These are phyloP conservation scores for Melaleuca quinquenervia DNA, from an alignment of 345 rosid genomes.

Conservation along the genomic window DNA sequence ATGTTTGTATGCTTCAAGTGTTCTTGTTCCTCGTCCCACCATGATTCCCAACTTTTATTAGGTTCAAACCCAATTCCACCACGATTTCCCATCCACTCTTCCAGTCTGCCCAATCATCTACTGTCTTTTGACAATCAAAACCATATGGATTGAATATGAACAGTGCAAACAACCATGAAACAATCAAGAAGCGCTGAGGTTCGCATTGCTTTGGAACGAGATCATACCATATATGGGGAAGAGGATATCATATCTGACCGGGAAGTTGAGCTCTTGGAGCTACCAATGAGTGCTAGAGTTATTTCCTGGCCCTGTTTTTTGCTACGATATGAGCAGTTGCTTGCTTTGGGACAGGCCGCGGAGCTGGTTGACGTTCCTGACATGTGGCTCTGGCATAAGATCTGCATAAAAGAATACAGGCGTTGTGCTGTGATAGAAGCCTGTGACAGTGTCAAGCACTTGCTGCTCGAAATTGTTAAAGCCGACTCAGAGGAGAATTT, in stretches of 20 bases:
- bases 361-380: slow-evolving; percentile 87
- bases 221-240: slow-evolving; percentile 71
- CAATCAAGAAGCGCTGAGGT: slow-evolving; percentile 80
- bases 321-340: slow-evolving; percentile 76
- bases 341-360: slow-evolving; percentile 80
- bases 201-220: slow-evolving; percentile 91
- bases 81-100: slow-evolving; percentile 92
- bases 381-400: slow-evolving; percentile 85
- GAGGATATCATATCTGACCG: slow-evolving; percentile 80
- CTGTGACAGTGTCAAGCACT: no score
- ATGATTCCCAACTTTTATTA: slow-evolving; percentile 89
- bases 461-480: no score
- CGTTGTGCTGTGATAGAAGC: slow-evolving; percentile 85
- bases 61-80: slow-evolving; percentile 75
- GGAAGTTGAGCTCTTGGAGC: slow-evolving; percentile 79
- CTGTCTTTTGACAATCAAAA: slow-evolving; percentile 95
- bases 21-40: slow-evolving; percentile 92
- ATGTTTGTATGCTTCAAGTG: slow-evolving; percentile 61
- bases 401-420: slow-evolving; percentile 79
- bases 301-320: slow-evolving; percentile 91
- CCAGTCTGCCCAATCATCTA: slow-evolving; percentile 98
- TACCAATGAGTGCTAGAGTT: slow-evolving; percentile 64
- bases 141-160: slow-evolving; percentile 91
- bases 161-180: slow-evolving; percentile 94
- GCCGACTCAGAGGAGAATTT: no score